These are phyloP conservation scores for Spathaspora arborariae DNA, from an alignment of 805 yeast genomes.

Conservation along the genomic window DNA sequence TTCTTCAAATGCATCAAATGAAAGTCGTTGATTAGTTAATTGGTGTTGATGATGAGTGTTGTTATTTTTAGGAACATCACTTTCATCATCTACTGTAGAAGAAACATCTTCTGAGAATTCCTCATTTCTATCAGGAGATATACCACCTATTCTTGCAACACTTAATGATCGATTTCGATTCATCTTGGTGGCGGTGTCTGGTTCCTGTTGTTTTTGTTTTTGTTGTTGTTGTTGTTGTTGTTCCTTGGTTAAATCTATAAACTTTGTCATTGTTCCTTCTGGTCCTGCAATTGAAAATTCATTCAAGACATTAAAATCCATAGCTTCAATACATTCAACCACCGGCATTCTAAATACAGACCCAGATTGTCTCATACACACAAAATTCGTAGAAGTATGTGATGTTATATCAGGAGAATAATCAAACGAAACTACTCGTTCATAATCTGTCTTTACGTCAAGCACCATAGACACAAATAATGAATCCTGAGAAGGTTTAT, in stretches of 20 bases:
- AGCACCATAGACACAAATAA: constrained; percentile 72
- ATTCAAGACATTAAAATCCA: constrained; percentile 65
- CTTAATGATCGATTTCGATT: constrained; percentile 3
- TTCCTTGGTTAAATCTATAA: constrained; percentile 23
- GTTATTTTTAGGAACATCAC: constrained; percentile 4
- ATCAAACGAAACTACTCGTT: constrained; percentile 81
- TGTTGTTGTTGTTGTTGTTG: neutral
- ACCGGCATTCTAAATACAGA: constrained; percentile 78
- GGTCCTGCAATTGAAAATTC: constrained; percentile 61
- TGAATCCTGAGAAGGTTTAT: constrained; percentile 46
- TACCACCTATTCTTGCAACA: constrained; percentile 9
- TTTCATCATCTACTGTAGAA: constrained; percentile 12
- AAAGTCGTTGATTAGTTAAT: neutral
- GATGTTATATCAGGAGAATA: constrained; percentile 56
- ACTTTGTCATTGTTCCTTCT: constrained; percentile 47
- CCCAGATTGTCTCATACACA: constrained; percentile 91
- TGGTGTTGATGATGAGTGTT: neutral
- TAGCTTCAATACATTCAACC: constrained; percentile 57
- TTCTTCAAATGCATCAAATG: constrained; percentile 18
- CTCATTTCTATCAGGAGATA: constrained; percentile 10
- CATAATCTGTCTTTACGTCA: constrained; percentile 72
- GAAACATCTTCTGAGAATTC: constrained; percentile 15
- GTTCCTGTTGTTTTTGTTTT: neutral
- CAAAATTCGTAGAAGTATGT: constrained; percentile 56
- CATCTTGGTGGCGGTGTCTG: neutral